Percentiles rank a stretch among this genome's conserved stretches.
Conservation (phyloP, 2,329 filamentous ascomycete genomes). For the Arachnopeziza araneosa region DNA sequence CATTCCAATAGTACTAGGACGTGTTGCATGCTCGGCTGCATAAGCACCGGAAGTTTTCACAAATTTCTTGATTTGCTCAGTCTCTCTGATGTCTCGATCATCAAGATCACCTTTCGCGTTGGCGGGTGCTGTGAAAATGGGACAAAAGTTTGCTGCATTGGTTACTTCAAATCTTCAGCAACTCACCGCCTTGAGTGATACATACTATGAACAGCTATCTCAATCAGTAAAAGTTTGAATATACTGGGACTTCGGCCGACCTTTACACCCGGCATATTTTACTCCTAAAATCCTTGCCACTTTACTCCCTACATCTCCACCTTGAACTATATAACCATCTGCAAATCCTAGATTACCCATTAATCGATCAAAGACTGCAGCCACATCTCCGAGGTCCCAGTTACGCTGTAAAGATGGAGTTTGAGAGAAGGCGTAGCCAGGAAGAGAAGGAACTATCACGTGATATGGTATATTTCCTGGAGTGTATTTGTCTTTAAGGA, state of each 20-base stretch:
- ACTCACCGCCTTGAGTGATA: no score
- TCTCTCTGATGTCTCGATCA: no score
- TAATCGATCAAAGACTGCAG: conserved; percentile 1
- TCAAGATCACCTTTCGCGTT: conserved; percentile 5
- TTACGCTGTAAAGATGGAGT: no score
- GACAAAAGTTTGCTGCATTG: conserved; percentile 22
- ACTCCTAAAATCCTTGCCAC: conserved; percentile 10
- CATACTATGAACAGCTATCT: no score
- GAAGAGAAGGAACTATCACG: no score
- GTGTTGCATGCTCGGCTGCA: conserved; percentile 42
- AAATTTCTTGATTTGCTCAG: no score
- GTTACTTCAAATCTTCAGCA: conserved; percentile 23
- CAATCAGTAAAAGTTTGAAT: no score
- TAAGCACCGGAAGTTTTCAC: no score
- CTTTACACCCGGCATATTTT: conserved; percentile 14
- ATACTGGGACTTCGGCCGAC: background rate
- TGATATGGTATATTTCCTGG: no score
- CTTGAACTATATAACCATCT: conserved; percentile 27
- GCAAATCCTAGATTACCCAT: conserved; percentile 16
- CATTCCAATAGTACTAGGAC: conserved; percentile 51
- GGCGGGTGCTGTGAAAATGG: conserved; percentile 17
- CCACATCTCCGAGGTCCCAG: no score
- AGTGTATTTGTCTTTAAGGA: no score
- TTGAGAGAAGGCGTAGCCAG: no score
- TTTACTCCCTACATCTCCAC: conserved; percentile 18